These are phyloP conservation scores for Backusella morwellensis DNA, from an alignment of 192 early-diverging fungal species.

Conservation along the genomic window DNA sequence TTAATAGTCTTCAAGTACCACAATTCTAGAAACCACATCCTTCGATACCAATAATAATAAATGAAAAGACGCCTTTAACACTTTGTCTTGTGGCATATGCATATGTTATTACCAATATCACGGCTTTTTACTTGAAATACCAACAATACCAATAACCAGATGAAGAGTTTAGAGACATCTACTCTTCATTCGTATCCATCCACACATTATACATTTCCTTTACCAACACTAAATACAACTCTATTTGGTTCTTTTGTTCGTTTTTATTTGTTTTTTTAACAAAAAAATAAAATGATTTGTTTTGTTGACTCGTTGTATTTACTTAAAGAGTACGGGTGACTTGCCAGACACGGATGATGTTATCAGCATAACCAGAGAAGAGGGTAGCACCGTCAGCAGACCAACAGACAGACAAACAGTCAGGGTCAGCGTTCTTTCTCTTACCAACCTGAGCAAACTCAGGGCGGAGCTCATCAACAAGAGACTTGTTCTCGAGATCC, in stretches of 20 bases:
- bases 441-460: conserved; percentile 71
- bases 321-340: conserved; percentile 59
- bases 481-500: conserved; percentile 97
- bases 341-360: conserved; percentile 80
- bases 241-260: neutral
- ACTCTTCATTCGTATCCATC: no score
- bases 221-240: neutral
- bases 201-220: neutral
- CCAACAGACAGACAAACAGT: conserved; percentile 98
- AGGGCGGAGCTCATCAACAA: conserved; percentile 90
- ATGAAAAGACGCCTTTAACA: no score
- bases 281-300: neutral
- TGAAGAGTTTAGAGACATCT: no score
- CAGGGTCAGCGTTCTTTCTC: conserved; percentile 69
- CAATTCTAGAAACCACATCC: no score
- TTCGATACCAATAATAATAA: no score
- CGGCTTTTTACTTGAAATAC: no score
- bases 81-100: no score
- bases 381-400: conserved; percentile 96
- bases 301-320: neutral
- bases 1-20: no score
- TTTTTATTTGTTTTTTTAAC: neutral
- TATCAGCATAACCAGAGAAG: conserved; percentile 98
- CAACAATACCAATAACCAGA: no score
- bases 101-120: no score